Evolutionary conservation across 2,329 filamentous ascomycete genomes (phyloP), one percentile per base, ranked within the genome.

Genomic region (Talaromyces sp.): DNA sequence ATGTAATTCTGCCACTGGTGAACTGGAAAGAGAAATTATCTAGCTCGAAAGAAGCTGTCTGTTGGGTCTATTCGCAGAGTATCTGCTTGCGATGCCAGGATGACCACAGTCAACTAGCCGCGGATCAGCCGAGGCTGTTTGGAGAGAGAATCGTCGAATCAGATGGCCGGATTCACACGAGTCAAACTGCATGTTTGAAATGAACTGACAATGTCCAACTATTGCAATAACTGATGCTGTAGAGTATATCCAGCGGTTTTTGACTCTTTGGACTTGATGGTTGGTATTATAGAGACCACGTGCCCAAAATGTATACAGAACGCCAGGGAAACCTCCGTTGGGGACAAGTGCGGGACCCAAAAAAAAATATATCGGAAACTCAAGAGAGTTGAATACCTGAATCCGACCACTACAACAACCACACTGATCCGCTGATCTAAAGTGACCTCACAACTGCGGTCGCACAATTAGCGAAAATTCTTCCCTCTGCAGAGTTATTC

Each of bases 401-500:
- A 2, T 25, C 39, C 25, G 10, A 47, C 22, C 19, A 47, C n/a
- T 19, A 47, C 44, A 47, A 47, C 44, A 19, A 47, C 15, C 44
- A 47, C 44, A 15, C 44, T 11, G 9, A 47, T 25, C 11, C 17
- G 25, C 44, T 17, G 11, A 5, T 47, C 2, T 25, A 13, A 25
- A 47, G n/a, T 4, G 4, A 25, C 19, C 9, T 4, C 10, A 22
- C n/a, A 44, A 44, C 42, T 1, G 17, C 10, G 3, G 17, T 30
- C 11, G 27, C 49, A 53, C 49, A 53, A 10, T 27, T 53, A 27
- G 49, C 49, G 32, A 55, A 30, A 8, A 49, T 33, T 30, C 39
- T 51, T 52, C 62, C 59, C 62, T 59, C 67, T 77, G 68, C 73
- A 59, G 75, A 75, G 67, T 76, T 75, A 60, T 67, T 78, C 67